These are phyloP conservation scores for Malassezia pachydermatis DNA, from an alignment of 1,284 basidiomycete genomes.

Conservation along the genomic window DNA sequence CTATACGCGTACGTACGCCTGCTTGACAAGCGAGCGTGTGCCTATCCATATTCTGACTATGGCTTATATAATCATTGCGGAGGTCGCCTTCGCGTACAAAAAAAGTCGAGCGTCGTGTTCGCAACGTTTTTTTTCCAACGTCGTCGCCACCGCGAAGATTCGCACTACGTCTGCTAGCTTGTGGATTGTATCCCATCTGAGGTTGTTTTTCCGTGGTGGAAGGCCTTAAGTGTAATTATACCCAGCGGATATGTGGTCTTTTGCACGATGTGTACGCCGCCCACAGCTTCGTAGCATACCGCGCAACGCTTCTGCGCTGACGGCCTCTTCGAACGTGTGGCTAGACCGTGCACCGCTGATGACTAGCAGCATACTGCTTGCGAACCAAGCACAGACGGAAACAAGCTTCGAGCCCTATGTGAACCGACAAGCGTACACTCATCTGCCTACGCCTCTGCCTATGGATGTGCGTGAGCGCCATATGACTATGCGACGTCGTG, in stretches of 20 bases:
- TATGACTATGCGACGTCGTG: slow-evolving; percentile 3
- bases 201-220: no score
- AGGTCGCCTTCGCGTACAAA: no score
- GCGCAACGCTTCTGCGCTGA: not conserved
- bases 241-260: not conserved
- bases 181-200: no score
- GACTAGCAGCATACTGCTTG: not conserved
- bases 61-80: no score
- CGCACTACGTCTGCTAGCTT: no score
- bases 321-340: not conserved
- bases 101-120: no score
- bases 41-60: no score
- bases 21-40: no score
- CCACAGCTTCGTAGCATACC: not conserved
- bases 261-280: not conserved
- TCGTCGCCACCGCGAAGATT: no score
- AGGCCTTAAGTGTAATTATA: no score
- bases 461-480: slow-evolving; percentile 12
- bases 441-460: slow-evolving; percentile 13
- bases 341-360: not conserved
- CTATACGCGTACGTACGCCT: no score
- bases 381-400: not conserved
- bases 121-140: no score
- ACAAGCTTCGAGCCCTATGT: slow-evolving; percentile 1
- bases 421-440: slow-evolving; percentile 3